Evolutionary conservation across 352 stramenopile species (phyloP).

Genomic region (Ochromonadaceae sp.): DNA sequence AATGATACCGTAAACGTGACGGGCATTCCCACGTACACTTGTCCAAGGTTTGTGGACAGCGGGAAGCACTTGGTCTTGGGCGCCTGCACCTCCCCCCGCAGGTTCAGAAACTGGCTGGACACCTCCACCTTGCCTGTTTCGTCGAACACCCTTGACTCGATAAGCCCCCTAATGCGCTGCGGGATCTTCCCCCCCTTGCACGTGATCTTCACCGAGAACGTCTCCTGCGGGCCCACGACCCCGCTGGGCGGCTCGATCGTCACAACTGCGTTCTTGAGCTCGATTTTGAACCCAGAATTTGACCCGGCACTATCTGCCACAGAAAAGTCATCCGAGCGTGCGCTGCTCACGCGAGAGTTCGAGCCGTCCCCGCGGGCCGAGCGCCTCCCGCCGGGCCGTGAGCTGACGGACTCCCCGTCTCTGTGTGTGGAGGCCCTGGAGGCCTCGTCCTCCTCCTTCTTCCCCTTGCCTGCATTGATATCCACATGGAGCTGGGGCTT

Average conservation of each 20-base stretch:
- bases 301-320: background rate
- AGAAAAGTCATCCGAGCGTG: background rate
- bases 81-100: conserved; percentile 12
- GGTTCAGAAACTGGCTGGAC: background rate
- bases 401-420: background rate
- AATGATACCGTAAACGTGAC: background rate
- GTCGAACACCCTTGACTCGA: background rate
- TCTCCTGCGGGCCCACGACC: background rate
- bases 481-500: background rate
- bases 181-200: conserved; percentile 1
- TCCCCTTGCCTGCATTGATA: background rate
- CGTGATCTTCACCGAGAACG: background rate
- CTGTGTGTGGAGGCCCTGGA: background rate
- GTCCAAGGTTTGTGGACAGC: background rate
- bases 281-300: background rate
- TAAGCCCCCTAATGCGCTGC: background rate
- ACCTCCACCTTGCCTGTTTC: background rate
- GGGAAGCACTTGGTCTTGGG: background rate
- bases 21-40: background rate
- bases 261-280: conserved; percentile 5
- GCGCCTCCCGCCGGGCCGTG: background rate
- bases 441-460: background rate
- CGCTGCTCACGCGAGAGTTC: background rate
- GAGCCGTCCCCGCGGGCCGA: background rate
- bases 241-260: background rate